phyloP scores from a whole-genome alignment of 257 asterid species.

The Nicotiana tabacum region DNA sequence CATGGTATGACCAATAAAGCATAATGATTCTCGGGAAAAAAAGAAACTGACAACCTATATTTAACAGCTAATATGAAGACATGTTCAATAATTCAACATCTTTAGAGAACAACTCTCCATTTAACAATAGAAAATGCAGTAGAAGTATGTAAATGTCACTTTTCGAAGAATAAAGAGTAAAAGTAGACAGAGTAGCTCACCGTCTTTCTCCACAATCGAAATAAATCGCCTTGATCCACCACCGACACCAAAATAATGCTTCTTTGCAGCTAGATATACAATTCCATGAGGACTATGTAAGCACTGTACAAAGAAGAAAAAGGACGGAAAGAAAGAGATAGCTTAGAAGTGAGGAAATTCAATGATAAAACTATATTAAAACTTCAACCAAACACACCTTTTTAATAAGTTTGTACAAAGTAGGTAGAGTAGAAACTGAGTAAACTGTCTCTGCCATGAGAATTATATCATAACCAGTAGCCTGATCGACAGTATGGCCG shows the following conservation, averaged over 20 bases:
- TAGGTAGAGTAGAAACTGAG: constrained; percentile 65
- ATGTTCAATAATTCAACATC: neutral
- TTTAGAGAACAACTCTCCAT: neutral
- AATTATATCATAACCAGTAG: constrained; percentile 62
- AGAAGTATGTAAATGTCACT: neutral
- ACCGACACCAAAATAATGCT: constrained; percentile 92
- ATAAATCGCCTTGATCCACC: constrained; percentile 90
- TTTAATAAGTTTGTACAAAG: constrained; percentile 56
- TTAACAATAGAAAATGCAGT: neutral
- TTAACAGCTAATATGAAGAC: neutral
- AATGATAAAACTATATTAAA: neutral
- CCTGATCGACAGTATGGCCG: constrained; percentile 14
- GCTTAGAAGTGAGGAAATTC: constrained; percentile 9
- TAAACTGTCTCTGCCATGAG: constrained; percentile 99
- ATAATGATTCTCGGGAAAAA: neutral
- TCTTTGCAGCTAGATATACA: constrained; percentile 95
- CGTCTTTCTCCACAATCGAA: constrained; percentile 72
- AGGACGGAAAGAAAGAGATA: neutral
- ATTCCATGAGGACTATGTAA: constrained; percentile 51
- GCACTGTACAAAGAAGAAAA: constrained; percentile 41
- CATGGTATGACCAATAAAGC: neutral
- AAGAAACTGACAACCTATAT: neutral
- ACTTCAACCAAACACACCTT: constrained; percentile 42
- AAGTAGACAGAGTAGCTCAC: constrained; percentile 28
- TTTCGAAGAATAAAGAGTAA: neutral